phyloP scores from a whole-genome alignment of 306 rosid genomes.

The Clitoria ternatea region DNA sequence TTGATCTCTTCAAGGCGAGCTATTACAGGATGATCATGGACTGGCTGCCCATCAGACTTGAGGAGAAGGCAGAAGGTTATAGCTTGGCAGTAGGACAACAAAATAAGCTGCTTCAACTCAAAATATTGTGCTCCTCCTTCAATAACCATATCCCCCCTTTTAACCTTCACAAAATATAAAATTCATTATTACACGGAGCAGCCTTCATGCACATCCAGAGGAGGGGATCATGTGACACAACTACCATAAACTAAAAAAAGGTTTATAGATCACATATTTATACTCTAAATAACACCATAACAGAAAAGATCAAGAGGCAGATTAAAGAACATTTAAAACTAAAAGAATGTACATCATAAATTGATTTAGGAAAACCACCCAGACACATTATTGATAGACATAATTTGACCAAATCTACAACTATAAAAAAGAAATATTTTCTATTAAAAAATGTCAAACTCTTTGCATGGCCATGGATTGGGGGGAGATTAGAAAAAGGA shows the following conservation, averaged over 20 bases:
- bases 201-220: background rate
- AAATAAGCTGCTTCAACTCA: slow-evolving; percentile 65
- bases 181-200: slow-evolving; percentile 11
- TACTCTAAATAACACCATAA: background rate
- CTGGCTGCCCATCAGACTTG: slow-evolving; percentile 85
- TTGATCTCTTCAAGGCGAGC: slow-evolving; percentile 77
- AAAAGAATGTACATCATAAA: background rate
- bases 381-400: background rate
- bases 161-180: slow-evolving; percentile 49
- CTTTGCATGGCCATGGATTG: background rate
- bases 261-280: background rate
- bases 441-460: background rate
- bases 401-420: background rate
- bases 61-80: slow-evolving; percentile 84
- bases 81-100: slow-evolving; percentile 82
- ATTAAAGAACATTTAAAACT: background rate
- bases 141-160: slow-evolving; percentile 37
- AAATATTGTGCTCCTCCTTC: slow-evolving; percentile 71
- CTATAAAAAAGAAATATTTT: background rate
- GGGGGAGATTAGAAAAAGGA: background rate
- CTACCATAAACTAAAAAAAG: background rate
- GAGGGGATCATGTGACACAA: background rate
- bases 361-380: background rate
- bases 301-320: background rate
- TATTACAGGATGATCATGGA: slow-evolving; percentile 75